Percentiles rank a stretch among this genome's conserved stretches.
Conservation (phyloP, 441 rosid genomes). For the Francoa sonchifolia region DNA sequence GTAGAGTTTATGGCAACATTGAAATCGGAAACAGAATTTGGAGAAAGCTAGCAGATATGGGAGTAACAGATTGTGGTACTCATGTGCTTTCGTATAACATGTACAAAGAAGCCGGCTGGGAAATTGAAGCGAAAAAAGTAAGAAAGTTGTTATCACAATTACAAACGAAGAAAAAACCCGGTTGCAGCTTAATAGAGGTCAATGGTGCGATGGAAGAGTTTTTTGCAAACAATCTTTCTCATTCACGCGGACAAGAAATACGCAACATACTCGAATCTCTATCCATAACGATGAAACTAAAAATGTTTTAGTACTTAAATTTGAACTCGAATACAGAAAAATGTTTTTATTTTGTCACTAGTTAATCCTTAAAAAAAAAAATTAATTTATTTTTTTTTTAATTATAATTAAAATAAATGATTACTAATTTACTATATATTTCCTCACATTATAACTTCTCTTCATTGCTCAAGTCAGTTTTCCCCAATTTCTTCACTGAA, state of each 20-base stretch:
- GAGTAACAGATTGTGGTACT: slow-evolving; percentile 15
- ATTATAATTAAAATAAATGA: too few relatives aligned
- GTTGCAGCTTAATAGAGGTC: slow-evolving; percentile 23
- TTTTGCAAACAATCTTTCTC: slow-evolving; percentile 14
- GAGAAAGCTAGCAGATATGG: slow-evolving; percentile 20
- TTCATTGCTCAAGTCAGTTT: too few relatives aligned
- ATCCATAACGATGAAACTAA: slow-evolving; percentile 8
- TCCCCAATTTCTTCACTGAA: too few relatives aligned
- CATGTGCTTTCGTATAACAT: slow-evolving; percentile 25
- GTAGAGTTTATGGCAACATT: slow-evolving; percentile 24
- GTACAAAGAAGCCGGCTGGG: slow-evolving; percentile 27
- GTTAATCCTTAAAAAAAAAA: too few relatives aligned
- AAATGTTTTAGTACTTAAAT: too few relatives aligned
- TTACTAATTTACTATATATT: too few relatives aligned
- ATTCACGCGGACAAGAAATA: slow-evolving; percentile 12
- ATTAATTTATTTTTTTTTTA: too few relatives aligned
- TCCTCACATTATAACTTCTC: too few relatives aligned
- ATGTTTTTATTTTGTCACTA: too few relatives aligned
- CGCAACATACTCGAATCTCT: slow-evolving; percentile 16
- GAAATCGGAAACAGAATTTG: slow-evolving; percentile 28
- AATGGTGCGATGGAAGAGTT: slow-evolving; percentile 17
- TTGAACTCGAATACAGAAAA: too few relatives aligned
- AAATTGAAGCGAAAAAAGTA: slow-evolving; percentile 16
- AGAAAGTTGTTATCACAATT: slow-evolving; percentile 17
- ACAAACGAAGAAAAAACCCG: slow-evolving; percentile 19